Evolutionary conservation across 257 asterid genomes (phyloP), one percentile per base, ranked within the genome.

Genomic region (Leptodermis oblonga): DNA sequence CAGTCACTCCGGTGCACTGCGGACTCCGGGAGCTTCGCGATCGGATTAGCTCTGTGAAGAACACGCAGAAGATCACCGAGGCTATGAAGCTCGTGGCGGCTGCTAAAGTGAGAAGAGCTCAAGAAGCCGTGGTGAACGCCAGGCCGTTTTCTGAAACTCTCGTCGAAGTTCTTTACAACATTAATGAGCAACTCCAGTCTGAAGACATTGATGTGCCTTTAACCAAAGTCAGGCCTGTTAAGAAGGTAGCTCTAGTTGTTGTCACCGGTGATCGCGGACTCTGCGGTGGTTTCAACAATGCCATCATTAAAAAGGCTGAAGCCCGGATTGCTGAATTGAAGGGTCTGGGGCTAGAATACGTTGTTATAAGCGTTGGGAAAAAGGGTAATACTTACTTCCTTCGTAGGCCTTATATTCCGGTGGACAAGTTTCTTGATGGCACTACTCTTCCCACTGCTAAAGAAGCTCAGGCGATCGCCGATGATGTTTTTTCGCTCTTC

Each of bases 41-140:
- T 0, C 96, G 98, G 13, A 92, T 92, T 49, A 79, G 78, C 0
- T 88, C 97, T 0, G 97, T 90, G 18, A 90, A 85, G 79, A 92
- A 90, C 88, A 92, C 98, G 0, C 95, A 90, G 84, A 92, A 92
- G 36, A 90, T 92, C 80, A 92, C 98, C 0, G 98, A 92, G 81
- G 97, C 98, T 69, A 88, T 92, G 98, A 92, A 92, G 83, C 92
- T 92, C 9, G 97, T 92, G 12, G 97, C 98, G 0, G 98, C 98
- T 23, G 98, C 98, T 7, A 92, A 90, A 77, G 98, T 90, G 65
- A 78, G 97, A 62, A 76, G 97, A 74, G 98, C 98, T 0, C 98
- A 92, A 65, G 98, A 92, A 71, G 98, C 97, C 7, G 98, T 90
- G 54, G 95, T 92, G 1, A 90, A 90, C 82, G 86, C 93, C 12